Evolutionary conservation across 495 filamentous ascomycete genomes (phyloP).

Genomic region (Arthonia radiata): DNA sequence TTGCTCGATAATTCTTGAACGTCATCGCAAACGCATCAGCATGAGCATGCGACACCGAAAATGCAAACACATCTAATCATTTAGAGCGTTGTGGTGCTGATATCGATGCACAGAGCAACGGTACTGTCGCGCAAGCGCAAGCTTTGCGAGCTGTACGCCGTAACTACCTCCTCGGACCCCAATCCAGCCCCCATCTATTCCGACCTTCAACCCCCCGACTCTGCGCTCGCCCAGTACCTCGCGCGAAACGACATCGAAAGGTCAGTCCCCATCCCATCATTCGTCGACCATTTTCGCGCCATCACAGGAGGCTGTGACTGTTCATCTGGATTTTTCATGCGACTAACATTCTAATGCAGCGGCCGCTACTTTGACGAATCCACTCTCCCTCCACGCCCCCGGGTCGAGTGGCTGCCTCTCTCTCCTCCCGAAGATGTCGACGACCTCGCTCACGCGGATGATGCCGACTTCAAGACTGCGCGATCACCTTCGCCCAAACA

Average conservation of each 20-base stretch:
- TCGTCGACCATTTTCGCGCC: constrained; percentile 7
- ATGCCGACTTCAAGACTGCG: neutral
- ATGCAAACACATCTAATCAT: constrained; percentile 12
- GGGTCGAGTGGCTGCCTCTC: constrained; percentile 1
- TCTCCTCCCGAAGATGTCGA: constrained; percentile 1
- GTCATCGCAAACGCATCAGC: constrained; percentile 7
- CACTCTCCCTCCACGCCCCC: constrained; percentile 36
- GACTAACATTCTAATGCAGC: constrained; percentile 18
- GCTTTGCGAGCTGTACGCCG: constrained; percentile 51
- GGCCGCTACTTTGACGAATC: constrained; percentile 45
- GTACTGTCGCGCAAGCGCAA: constrained; percentile 60
- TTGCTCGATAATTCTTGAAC: too few species aligned
- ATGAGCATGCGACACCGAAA: constrained; percentile 11
- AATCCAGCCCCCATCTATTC: constrained; percentile 22
- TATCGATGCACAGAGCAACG: constrained; percentile 31
- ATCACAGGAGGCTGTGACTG: constrained; percentile 7
- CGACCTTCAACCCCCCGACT: too few species aligned
- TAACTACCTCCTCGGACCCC: constrained; percentile 20
- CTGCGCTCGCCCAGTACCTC: constrained; percentile 42
- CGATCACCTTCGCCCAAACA: too few species aligned
- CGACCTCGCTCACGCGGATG: neutral
- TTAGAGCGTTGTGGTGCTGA: constrained; percentile 11
- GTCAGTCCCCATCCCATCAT: constrained; percentile 26
- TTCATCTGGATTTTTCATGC: constrained; percentile 11
- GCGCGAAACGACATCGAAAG: constrained; percentile 48